Conservation (phyloP, 2,329 filamentous ascomycete species). For the Penicillium hordei region DNA sequence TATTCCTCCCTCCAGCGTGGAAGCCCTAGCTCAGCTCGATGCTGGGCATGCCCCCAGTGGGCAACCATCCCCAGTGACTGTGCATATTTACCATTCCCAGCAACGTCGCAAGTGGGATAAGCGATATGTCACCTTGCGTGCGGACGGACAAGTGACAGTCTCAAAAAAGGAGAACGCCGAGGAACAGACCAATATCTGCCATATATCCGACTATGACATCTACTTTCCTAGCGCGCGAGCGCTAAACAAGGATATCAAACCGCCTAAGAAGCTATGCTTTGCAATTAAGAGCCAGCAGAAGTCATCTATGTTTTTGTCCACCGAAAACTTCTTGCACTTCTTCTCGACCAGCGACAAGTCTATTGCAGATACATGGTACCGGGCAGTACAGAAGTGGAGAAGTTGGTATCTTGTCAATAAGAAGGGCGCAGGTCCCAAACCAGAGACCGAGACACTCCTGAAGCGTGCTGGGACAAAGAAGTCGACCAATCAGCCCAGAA, state of each 20-base stretch:
- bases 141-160: constrained; percentile 68
- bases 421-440: constrained; percentile 57
- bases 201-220: constrained; percentile 89
- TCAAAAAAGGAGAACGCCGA: constrained; percentile 72
- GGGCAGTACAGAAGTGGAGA: constrained; percentile 74
- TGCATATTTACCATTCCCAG: constrained; percentile 77
- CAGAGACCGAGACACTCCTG: constrained; percentile 19
- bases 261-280: constrained; percentile 81
- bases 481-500: constrained; percentile 16
- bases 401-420: constrained; percentile 87
- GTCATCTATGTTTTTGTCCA: constrained; percentile 75
- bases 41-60: constrained; percentile 62
- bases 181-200: constrained; percentile 70
- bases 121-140: constrained; percentile 70
- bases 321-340: constrained; percentile 87
- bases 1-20: constrained; percentile 58
- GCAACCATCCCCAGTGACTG: constrained; percentile 64
- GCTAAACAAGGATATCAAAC: constrained; percentile 68
- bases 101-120: constrained; percentile 86
- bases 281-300: constrained; percentile 93
- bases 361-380: constrained; percentile 68
- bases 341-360: constrained; percentile 75
- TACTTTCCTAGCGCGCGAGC: constrained; percentile 73
- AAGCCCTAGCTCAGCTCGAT: constrained; percentile 53
- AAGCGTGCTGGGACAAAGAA: constrained; percentile 31